Percentiles rank a stretch among this genome's conserved stretches.
These are phyloP conservation scores for Hypoxylon sp. DNA, from an alignment of 2,329 filamentous ascomycete genomes.

Conservation along the genomic window DNA sequence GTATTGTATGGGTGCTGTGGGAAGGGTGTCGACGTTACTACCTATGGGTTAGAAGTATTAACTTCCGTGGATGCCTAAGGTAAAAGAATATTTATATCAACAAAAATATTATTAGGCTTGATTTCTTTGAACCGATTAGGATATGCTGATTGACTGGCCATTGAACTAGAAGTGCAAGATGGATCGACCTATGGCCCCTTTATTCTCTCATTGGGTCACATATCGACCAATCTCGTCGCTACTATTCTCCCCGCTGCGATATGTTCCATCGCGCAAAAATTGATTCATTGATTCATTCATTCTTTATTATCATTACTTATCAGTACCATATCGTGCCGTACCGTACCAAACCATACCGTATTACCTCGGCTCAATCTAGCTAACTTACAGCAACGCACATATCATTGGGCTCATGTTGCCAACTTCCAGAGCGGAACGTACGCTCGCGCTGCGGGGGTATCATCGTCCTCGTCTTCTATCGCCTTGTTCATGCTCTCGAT, in stretches of 20 bases:
- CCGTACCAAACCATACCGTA: conserved; percentile 3
- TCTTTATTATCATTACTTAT: conserved; percentile 20
- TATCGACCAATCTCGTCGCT: conserved; percentile 10
- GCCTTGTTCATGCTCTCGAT: conserved; percentile 68
- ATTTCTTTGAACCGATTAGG: not conserved
- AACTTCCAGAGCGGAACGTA: conserved; percentile 54
- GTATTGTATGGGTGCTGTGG: not conserved
- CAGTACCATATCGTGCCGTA: conserved; percentile 7
- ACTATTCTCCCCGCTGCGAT: conserved; percentile 3
- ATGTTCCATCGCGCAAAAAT: not conserved
- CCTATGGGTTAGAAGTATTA: not conserved
- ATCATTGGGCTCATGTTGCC: conserved; percentile 29
- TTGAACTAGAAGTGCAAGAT: not conserved
- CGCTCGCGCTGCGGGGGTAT: conserved; percentile 37
- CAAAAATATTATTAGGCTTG: not conserved
- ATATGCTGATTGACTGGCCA: not conserved
- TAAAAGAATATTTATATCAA: not conserved
- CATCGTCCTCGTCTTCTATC: conserved; percentile 55
- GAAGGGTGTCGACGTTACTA: not conserved
- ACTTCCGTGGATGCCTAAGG: not conserved
- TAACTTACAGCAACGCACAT: not conserved
- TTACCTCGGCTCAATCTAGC: conserved; percentile 11
- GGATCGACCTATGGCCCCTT: conserved; percentile 7
- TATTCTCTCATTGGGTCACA: not conserved
- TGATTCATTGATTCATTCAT: not conserved